Evolutionary conservation across 2,329 filamentous ascomycete genomes (phyloP), one percentile per base, ranked within the genome.

Genomic region (Scorias spongiosa): DNA sequence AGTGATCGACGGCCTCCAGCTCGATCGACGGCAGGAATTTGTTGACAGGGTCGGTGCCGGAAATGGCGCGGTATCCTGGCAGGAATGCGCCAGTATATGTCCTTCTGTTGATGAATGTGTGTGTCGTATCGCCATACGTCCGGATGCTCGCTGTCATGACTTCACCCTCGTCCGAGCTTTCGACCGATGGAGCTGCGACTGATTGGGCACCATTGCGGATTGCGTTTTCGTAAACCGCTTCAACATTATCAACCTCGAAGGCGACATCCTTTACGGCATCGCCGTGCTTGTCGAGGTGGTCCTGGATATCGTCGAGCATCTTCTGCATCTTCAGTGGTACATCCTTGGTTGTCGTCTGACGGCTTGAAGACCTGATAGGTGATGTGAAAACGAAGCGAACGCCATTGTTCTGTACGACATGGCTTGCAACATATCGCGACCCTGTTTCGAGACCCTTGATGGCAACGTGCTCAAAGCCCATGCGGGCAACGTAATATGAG

Each of bases 181-280:
- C 50, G 5, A 63, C 66, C 26, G 61, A 64, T 0, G 86, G 85
- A 17, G 70, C 63, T 50, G 76, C 70, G 14, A 93, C 73, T 26
- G 80, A 68, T 48, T 69, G 59, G 59, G 78, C 74, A 53, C 79
- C 78, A 49, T 74, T 67, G 49, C 72, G 66, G 11, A 93, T 72
- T 14, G 89, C 89, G 45, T 76, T 76, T 45, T 68, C 60, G 63
- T 86, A 95, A 5, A 95, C 83, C 39, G 76, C 82, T 46, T 81
- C 76, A 32, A 93, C 85, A 56, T 85, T 78, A 64, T 96, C 88
- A 10, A 96, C 89, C 62, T 93, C 86, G 60, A 95, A 95, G 10
- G 88, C 84, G 29, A 95, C 87, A 57, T 95, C 89, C 63, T 93
- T 94, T 43, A 95, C 88, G 10, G 82, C 89, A 63, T 96, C 89